phyloP scores from a whole-genome alignment of 805 yeast species.

The Teunomyces atbi region DNA sequence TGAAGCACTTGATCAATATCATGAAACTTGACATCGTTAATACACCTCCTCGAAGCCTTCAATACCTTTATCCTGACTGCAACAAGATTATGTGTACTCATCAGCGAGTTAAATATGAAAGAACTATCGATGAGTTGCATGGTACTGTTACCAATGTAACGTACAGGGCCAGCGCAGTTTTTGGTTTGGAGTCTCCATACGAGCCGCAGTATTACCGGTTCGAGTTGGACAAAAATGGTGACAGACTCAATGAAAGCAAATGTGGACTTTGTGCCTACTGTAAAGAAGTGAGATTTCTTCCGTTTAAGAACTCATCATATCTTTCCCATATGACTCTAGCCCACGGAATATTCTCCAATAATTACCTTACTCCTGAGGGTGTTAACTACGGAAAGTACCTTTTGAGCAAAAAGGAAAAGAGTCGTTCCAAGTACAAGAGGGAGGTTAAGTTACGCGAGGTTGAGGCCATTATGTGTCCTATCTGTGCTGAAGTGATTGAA shows the following conservation, averaged over 20 bases:
- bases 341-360: constrained; percentile 34
- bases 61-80: background rate
- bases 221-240: constrained; percentile 22
- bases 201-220: constrained; percentile 31
- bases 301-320: constrained; percentile 33
- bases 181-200: constrained; percentile 22
- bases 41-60: background rate
- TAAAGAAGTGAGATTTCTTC: constrained; percentile 25
- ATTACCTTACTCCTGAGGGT: constrained; percentile 31
- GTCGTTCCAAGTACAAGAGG: constrained; percentile 2
- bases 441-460: constrained; percentile 16
- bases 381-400: constrained; percentile 26
- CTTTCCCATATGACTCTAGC: constrained; percentile 33
- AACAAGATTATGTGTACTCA: constrained; percentile 4
- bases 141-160: constrained; percentile 20
- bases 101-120: constrained; percentile 17
- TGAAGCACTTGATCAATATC: constrained; percentile 7
- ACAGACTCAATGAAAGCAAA: constrained; percentile 22
- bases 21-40: background rate
- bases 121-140: constrained; percentile 16
- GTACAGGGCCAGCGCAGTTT: constrained; percentile 22
- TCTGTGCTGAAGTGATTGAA: constrained; percentile 24
- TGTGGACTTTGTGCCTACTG: constrained; percentile 37
- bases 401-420: constrained; percentile 17
- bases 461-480: constrained; percentile 28